A percentile compares a stretch with the other conserved stretches of the same genome.
phyloP scores from a whole-genome alignment of 2,329 filamentous ascomycete species.

The Penicillium thymicola region DNA sequence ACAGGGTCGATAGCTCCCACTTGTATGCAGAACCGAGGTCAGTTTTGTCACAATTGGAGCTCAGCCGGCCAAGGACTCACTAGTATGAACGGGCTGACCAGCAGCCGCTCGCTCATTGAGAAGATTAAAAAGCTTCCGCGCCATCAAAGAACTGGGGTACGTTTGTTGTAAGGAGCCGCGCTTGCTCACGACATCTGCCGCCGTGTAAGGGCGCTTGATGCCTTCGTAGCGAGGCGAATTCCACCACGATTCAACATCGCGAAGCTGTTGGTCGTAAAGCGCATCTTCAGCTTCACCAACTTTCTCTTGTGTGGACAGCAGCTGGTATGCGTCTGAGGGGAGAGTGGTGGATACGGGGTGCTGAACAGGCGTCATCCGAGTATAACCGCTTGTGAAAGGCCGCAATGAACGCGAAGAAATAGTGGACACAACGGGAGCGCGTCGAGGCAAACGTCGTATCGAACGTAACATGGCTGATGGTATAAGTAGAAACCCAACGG shows the following conservation, averaged over 20 bases:
- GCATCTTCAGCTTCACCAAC: conserved; percentile 77
- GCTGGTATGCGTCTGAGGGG: conserved; percentile 77
- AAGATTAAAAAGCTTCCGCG: conserved; percentile 87
- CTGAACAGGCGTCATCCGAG: conserved; percentile 56
- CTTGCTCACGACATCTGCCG: conserved; percentile 89
- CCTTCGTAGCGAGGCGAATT: conserved; percentile 75
- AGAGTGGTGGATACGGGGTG: conserved; percentile 60
- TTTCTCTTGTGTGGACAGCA: conserved; percentile 75
- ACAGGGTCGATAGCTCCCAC: conserved; percentile 98
- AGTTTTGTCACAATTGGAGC: conserved; percentile 1
- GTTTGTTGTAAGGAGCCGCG: conserved; percentile 80
- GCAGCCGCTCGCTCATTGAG: conserved; percentile 72
- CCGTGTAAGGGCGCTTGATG: conserved; percentile 88
- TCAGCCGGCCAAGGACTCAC: conserved; percentile 46
- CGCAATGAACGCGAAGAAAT: conserved; percentile 29
- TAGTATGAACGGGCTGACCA: conserved; percentile 89
- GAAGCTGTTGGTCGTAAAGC: conserved; percentile 77
- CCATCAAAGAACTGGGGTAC: conserved; percentile 93
- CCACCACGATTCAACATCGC: conserved; percentile 91
- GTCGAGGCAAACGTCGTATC: conserved; percentile 38
- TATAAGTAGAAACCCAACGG: background rate
- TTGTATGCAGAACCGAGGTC: conserved; percentile 46
- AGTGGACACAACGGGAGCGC: conserved; percentile 19
- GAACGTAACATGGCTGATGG: conserved; percentile 35
- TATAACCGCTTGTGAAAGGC: conserved; percentile 37